Conservation (phyloP, 225 moss, liverwort and hornwort species). For the Lunularia cruciata region DNA sequence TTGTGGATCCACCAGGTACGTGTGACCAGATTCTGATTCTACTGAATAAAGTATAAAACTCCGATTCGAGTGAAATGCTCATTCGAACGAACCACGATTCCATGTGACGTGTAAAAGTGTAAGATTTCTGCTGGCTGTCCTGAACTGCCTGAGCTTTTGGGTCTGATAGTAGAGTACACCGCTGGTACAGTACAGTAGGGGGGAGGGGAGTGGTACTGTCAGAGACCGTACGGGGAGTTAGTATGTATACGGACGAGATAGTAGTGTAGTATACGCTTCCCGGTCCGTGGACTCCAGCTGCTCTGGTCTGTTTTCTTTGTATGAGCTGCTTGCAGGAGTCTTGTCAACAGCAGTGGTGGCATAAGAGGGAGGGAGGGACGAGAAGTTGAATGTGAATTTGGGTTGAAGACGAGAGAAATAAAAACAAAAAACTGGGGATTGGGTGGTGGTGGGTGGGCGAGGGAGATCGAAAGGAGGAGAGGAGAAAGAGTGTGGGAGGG, state of each 20-base stretch:
- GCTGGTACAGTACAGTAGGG: too few relatives aligned
- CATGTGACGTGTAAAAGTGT: neutral
- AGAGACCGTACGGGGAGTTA: neutral
- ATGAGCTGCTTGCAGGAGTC: too few relatives aligned
- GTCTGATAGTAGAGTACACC: too few relatives aligned
- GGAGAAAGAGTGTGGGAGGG: neutral
- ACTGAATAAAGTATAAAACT: too few relatives aligned
- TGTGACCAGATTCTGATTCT: too few relatives aligned
- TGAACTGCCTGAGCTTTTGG: too few relatives aligned
- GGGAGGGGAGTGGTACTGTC: too few relatives aligned
- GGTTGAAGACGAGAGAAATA: neutral
- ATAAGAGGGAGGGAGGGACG: too few relatives aligned
- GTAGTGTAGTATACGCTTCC: neutral
- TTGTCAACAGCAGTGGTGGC: neutral
- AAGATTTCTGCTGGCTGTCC: too few relatives aligned
- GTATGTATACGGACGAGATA: neutral
- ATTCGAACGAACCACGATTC: too few relatives aligned
- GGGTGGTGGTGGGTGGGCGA: slow-evolving; percentile 6
- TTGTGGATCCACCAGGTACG: too few relatives aligned
- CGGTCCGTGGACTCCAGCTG: neutral
- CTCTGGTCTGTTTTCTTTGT: neutral
- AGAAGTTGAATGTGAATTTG: neutral
- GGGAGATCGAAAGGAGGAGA: neutral
- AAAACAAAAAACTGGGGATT: neutral
- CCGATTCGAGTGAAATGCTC: too few relatives aligned